phyloP scores from a whole-genome alignment of 2,329 filamentous ascomycete species.

The Huntiella abstrusa region DNA sequence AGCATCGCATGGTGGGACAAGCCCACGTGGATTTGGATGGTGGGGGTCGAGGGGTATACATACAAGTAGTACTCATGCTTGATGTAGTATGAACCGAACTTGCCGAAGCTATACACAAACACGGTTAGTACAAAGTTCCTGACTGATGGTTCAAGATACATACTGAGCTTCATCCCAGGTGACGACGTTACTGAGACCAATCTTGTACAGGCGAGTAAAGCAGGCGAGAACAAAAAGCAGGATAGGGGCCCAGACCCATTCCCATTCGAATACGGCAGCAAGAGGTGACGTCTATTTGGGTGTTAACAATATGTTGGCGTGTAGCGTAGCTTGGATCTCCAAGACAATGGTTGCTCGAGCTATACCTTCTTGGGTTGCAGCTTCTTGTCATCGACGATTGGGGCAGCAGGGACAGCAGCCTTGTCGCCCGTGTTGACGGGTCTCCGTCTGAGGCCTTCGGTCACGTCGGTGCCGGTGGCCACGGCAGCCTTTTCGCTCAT shows the following conservation, averaged over 20 bases:
- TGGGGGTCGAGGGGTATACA: constrained; percentile 1
- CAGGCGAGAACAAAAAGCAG: constrained; percentile 42
- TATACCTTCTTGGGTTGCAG: constrained; percentile 36
- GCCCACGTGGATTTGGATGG: neutral
- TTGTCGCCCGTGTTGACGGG: constrained; percentile 18
- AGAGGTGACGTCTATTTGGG: constrained; percentile 32
- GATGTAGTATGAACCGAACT: constrained; percentile 97
- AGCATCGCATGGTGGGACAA: neutral
- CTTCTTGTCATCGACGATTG: constrained; percentile 37
- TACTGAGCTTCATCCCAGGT: constrained; percentile 51
- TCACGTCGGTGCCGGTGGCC: constrained; percentile 41
- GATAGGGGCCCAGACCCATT: constrained; percentile 41
- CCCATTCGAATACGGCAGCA: constrained; percentile 43
- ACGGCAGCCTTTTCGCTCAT: constrained; percentile 37
- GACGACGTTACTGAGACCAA: constrained; percentile 47
- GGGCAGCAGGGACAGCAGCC: constrained; percentile 13
- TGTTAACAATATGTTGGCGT: constrained; percentile 13
- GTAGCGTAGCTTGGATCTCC: constrained; percentile 14
- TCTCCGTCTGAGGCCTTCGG: constrained; percentile 37
- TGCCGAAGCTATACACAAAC: constrained; percentile 48
- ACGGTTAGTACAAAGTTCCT: neutral
- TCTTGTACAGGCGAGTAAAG: constrained; percentile 51
- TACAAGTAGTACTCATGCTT: constrained; percentile 96
- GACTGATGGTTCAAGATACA: constrained; percentile 15
- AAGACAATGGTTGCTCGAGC: neutral